These are phyloP conservation scores for Aspergillus sp. DNA, from an alignment of 2,329 filamentous ascomycete species.

Conservation along the genomic window DNA sequence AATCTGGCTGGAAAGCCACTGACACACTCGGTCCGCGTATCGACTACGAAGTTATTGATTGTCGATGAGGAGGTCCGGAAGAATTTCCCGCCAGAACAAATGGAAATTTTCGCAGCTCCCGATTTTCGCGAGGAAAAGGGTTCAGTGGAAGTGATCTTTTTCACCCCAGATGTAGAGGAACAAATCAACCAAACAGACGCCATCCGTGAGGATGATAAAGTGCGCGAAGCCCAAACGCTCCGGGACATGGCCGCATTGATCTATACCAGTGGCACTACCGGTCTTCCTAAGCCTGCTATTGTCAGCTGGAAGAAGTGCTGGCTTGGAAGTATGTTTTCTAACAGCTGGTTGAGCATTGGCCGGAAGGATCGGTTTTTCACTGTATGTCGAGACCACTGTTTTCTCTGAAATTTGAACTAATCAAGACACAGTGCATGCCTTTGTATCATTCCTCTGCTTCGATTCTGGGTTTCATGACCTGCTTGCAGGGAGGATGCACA, in stretches of 20 bases:
- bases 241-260: constrained; percentile 66
- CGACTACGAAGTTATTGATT: constrained; percentile 60
- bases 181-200: constrained; percentile 49
- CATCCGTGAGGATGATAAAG: constrained; percentile 52
- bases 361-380: constrained; percentile 67
- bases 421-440: constrained; percentile 62
- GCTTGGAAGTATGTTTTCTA: constrained; percentile 47
- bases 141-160: constrained; percentile 53
- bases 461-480: constrained; percentile 60
- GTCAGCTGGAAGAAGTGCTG: constrained; percentile 65
- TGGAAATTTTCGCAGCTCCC: constrained; percentile 33
- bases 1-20: constrained; percentile 67
- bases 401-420: constrained; percentile 1
- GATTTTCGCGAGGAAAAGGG: constrained; percentile 38
- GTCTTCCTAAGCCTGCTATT: constrained; percentile 72
- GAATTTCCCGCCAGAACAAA: constrained; percentile 40
- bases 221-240: constrained; percentile 45
- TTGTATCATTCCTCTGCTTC: constrained; percentile 78
- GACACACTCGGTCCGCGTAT: constrained; percentile 64
- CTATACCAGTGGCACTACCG: constrained; percentile 80
- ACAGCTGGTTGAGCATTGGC: constrained; percentile 52
- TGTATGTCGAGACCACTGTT: constrained; percentile 36
- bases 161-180: constrained; percentile 53
- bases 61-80: constrained; percentile 61
- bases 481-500: constrained; percentile 56